Evolutionary conservation across 306 rosid species (phyloP).

Genomic region (Glycine soja): DNA sequence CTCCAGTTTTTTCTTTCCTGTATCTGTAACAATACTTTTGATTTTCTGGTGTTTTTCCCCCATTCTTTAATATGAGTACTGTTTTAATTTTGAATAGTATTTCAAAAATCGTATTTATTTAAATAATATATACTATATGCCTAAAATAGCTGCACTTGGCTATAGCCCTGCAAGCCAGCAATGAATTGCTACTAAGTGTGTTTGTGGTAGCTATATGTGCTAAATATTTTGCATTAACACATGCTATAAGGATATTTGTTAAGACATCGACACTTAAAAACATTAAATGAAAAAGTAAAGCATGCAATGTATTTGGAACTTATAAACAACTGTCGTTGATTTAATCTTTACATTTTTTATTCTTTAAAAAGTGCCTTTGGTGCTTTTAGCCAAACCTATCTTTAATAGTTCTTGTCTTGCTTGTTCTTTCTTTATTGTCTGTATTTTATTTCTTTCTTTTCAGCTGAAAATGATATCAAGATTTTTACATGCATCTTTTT

Average conservation of each 20-base stretch:
- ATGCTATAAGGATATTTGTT: neutral
- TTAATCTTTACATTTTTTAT: neutral
- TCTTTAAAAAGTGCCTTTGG: neutral
- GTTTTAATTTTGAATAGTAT: slow-evolving; percentile 4
- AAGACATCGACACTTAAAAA: neutral
- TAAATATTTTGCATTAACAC: neutral
- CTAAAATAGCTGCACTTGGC: neutral
- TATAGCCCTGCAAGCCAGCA: neutral
- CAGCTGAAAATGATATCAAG: neutral
- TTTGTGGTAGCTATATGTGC: neutral
- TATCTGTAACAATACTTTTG: slow-evolving; percentile 1
- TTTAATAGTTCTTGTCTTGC: neutral
- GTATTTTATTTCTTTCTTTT: slow-evolving; percentile 5
- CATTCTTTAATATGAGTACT: neutral
- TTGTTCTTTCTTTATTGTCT: neutral
- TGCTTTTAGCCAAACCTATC: neutral
- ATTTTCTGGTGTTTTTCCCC: neutral
- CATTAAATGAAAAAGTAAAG: neutral
- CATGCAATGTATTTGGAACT: neutral
- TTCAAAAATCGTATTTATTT: neutral
- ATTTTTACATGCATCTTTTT: slow-evolving; percentile 34
- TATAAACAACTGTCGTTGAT: neutral
- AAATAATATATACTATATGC: neutral
- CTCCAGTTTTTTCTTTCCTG: neutral
- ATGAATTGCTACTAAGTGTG: neutral